Evolutionary conservation across 768 basidiomycete species (phyloP), one percentile per base, ranked within the genome.

Genomic region (Termitomyces sp.): DNA sequence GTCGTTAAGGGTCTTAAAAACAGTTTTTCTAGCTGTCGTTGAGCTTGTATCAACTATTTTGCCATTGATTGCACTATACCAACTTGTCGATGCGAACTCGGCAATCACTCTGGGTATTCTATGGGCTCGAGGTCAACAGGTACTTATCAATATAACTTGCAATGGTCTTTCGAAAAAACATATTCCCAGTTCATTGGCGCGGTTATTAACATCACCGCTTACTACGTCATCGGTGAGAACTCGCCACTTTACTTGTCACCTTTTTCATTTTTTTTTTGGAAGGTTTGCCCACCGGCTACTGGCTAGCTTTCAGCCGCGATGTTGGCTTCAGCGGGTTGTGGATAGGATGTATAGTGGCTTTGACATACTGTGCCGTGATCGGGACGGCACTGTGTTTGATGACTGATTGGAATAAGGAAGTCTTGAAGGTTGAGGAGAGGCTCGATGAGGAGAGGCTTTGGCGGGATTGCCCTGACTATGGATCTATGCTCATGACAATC

Each of bases 201-300:
- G 13, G 18, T 27, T 1, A 12, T 39, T 9, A 53, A 35, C 9
- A 15, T 33, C 23, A 51, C 52, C 12, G 56, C 48, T n/a, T 58
- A 58, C 41, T 58, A 58, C 27, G 20, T 48, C 38, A 51, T 58
- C 6, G 57, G 57, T 58, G 23, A 47, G 53, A 10, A 15, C 18
- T 1, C 22, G 3, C 39, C 43, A 27, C n/a, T 15, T 5, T 23
- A 7, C 5, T 32, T 31, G 20, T n/a, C 31, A 43, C 10, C 22
- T 7, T 43, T 38, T 15, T 4, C 9, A 3, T 9, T 29, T 36
- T 16, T 11, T 48, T 23, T 7, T 32, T 15, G 15, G 11, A 41
- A 75, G 83, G 85, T 22, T 78, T 88, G n/a, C 86, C 86, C 0
- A 68, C 82, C 40, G 87, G 83, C 16, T 63, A 86, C 52, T 82